phyloP scores from a whole-genome alignment of 345 rosid genomes.

The Arabidopsis arenosa region DNA sequence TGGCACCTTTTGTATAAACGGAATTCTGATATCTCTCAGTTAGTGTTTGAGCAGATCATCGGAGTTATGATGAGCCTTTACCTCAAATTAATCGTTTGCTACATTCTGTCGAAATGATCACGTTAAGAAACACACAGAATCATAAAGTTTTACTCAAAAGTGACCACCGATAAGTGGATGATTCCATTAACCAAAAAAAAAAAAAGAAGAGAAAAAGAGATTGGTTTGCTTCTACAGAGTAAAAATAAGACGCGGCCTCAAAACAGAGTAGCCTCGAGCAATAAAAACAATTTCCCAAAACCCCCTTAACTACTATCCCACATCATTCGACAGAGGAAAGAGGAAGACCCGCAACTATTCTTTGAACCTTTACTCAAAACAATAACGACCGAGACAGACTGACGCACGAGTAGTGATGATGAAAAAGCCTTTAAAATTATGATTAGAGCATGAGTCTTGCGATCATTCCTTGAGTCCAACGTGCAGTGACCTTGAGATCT shows the following conservation, averaged over 20 bases:
- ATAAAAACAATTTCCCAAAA: slow-evolving; percentile 23
- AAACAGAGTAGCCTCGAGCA: slow-evolving; percentile 33
- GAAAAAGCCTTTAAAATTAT: not conserved
- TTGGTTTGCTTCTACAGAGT: slow-evolving; percentile 16
- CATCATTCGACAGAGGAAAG: slow-evolving; percentile 31
- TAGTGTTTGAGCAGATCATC: not conserved
- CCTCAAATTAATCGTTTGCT: not conserved
- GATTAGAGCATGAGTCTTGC: slow-evolving; percentile 69
- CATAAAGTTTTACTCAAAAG: slow-evolving; percentile 16
- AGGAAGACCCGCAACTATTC: slow-evolving; percentile 33
- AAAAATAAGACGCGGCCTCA: slow-evolving; percentile 6
- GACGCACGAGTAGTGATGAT: slow-evolving; percentile 10
- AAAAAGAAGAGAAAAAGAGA: not conserved
- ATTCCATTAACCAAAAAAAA: slow-evolving; percentile 24
- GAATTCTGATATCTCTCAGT: not conserved
- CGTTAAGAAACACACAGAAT: not conserved
- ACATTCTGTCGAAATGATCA: not conserved
- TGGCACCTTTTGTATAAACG: slow-evolving; percentile 34
- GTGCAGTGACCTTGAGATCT: slow-evolving; percentile 83
- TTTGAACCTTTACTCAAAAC: slow-evolving; percentile 33
- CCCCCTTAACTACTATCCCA: slow-evolving; percentile 36
- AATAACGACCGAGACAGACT: slow-evolving; percentile 32
- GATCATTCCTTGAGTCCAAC: slow-evolving; percentile 89
- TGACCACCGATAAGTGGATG: slow-evolving; percentile 40
- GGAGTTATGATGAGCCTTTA: not conserved